phyloP scores from a whole-genome alignment of 2,329 filamentous ascomycete species.

The Ophiostoma angusticollis region DNA sequence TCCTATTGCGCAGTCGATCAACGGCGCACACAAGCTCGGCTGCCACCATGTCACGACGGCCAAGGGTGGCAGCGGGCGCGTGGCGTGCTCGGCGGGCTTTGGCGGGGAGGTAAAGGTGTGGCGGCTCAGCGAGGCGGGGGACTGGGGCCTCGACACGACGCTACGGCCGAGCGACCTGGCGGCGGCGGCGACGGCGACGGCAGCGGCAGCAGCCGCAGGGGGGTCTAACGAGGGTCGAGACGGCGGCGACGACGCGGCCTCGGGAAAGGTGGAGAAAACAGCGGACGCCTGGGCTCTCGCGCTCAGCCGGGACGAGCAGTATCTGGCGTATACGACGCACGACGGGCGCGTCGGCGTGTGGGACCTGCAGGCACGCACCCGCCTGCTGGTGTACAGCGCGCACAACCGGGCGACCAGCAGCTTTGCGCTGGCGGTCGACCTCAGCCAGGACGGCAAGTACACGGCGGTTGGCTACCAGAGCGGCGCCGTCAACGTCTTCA shows the following conservation, averaged over 20 bases:
- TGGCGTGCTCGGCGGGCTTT: constrained; percentile 77
- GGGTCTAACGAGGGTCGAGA: constrained; percentile 29
- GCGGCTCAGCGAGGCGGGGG: constrained; percentile 45
- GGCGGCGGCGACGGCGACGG: constrained; percentile 3
- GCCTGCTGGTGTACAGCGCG: constrained; percentile 48
- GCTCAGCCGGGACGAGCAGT: constrained; percentile 70
- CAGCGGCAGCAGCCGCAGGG: too few species aligned
- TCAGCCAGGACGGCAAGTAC: constrained; percentile 66
- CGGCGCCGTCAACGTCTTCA: constrained; percentile 86
- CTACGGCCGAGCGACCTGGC: constrained; percentile 23
- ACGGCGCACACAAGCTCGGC: constrained; percentile 71
- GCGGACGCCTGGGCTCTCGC: constrained; percentile 80
- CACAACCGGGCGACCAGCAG: constrained; percentile 51
- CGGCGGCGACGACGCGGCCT: constrained; percentile 27
- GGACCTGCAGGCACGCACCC: constrained; percentile 47
- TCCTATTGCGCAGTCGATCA: constrained; percentile 65
- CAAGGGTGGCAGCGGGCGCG: constrained; percentile 47
- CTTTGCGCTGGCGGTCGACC: constrained; percentile 79
- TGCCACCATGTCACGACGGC: constrained; percentile 75
- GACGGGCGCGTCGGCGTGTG: constrained; percentile 85
- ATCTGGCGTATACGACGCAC: constrained; percentile 74
- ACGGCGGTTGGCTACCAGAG: constrained; percentile 90
- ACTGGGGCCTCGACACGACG: constrained; percentile 37
- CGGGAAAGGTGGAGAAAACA: constrained; percentile 4
- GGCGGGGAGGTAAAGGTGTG: constrained; percentile 81